Evolutionary conservation across 306 rosid species (phyloP), one percentile per base, ranked within the genome.

Genomic region (Fragaria ananassa): DNA sequence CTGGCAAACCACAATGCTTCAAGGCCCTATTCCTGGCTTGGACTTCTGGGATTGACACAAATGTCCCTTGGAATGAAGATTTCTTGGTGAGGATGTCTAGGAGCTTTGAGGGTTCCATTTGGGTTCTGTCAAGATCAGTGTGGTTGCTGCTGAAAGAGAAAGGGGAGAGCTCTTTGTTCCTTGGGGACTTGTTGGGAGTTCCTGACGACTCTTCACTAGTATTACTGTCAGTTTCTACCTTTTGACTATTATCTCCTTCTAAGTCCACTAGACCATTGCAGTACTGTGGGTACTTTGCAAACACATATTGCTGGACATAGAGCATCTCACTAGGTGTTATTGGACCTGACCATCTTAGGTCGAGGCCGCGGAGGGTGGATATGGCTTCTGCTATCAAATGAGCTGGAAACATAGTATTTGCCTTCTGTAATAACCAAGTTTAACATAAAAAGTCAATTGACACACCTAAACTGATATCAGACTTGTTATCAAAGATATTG

Each of bases 331-430:
- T 89, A 67, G 87, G 93, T 29, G 98, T 93, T 75, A 91, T 91
- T 17, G 96, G 98, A 61, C 93, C 98, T 23, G 98, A 93, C 92
- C 96, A 93, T 86, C 93, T 88, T 10, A 93, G 76, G 71, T 89
- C 98, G 63, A 93, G 87, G 49, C 89, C 93, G 3, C 76, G 87
- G 63, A 91, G 86, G 2, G 84, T 85, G 74, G 97, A 91, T 57
- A 91, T 89, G 61, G 92, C 93, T 86, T 91, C 93, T 21, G 93
- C 96, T 74, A 89, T 82, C 81, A 91, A 84, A 82, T 91, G 89
- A 70, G 96, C 79, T 17, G 96, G 96, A 63, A 91, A 84, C 81
- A 91, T 70, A 34, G 71, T 75, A 25, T 83, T 84, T 10, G 86
- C 86, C 77, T 87, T 89, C 96, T 91, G 88, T 57, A 34, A 47